Evolutionary conservation across 495 filamentous ascomycete species (phyloP).

Genomic region (Aspergillus ellipticus): DNA sequence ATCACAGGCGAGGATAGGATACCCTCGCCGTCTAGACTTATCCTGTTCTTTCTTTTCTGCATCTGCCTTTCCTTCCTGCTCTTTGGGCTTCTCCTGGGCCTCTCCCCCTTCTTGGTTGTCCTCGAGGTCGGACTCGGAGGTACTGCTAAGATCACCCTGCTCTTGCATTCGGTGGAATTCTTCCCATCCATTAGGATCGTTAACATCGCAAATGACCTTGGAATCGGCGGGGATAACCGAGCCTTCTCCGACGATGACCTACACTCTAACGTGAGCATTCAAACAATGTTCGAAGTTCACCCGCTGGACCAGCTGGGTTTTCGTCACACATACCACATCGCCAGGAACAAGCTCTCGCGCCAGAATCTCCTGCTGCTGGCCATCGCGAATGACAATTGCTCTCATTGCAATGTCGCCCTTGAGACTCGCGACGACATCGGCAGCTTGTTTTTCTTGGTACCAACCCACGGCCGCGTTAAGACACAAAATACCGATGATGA

Average conservation of each 20-base stretch:
- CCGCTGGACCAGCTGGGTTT: background rate
- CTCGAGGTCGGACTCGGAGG: constrained; percentile 51
- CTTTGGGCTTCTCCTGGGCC: constrained; percentile 11
- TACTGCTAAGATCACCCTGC: constrained; percentile 52
- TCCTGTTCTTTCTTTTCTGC: constrained; percentile 14
- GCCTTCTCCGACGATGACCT: constrained; percentile 66
- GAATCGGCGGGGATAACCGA: constrained; percentile 67
- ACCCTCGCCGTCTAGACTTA: constrained; percentile 33
- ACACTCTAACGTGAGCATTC: constrained; percentile 28
- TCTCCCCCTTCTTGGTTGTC: constrained; percentile 18
- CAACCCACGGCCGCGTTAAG: constrained; percentile 75
- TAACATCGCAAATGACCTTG: constrained; percentile 68
- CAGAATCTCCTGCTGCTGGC: constrained; percentile 60
- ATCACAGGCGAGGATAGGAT: constrained; percentile 62
- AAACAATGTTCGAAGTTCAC: background rate
- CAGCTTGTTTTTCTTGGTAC: constrained; percentile 83
- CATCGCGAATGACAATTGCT: constrained; percentile 63
- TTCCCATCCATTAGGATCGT: constrained; percentile 61
- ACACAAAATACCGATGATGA: constrained; percentile 74
- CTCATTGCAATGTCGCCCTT: constrained; percentile 81
- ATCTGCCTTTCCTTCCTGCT: constrained; percentile 13
- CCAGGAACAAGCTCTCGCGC: constrained; percentile 75
- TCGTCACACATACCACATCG: constrained; percentile 61
- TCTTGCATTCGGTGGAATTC: constrained; percentile 55
- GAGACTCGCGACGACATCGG: constrained; percentile 73